phyloP scores from a whole-genome alignment of 2,329 filamentous ascomycete species.

The Aspergillus nomiae region DNA sequence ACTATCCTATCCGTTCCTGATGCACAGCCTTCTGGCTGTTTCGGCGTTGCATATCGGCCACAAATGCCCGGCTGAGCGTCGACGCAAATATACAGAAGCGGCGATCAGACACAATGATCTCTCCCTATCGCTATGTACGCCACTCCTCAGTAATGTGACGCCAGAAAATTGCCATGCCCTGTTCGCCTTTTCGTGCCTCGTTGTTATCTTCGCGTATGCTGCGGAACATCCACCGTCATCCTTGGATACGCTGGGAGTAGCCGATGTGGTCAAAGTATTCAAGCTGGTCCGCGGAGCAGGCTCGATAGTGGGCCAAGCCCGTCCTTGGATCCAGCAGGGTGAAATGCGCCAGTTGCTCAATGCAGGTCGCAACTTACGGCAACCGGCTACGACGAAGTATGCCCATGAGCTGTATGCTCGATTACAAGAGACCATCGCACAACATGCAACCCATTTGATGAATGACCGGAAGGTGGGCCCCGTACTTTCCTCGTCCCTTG shows the following conservation, averaged over 20 bases:
- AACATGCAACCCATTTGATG: not conserved
- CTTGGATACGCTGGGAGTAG: not conserved
- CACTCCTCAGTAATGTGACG: slow-evolving; percentile 11
- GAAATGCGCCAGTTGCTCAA: slow-evolving; percentile 6
- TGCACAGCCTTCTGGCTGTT: slow-evolving; percentile 17
- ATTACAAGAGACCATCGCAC: not conserved
- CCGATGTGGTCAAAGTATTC: slow-evolving; percentile 14
- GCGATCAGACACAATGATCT: slow-evolving; percentile 14
- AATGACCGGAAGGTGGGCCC: not conserved
- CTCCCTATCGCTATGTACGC: slow-evolving; percentile 11
- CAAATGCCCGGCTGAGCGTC: not conserved
- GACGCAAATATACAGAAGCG: slow-evolving; percentile 5
- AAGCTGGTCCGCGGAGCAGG: slow-evolving; percentile 11
- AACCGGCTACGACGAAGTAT: not conserved
- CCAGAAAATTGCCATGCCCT: slow-evolving; percentile 15
- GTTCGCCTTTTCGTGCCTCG: slow-evolving; percentile 15
- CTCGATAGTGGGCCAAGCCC: slow-evolving; percentile 12
- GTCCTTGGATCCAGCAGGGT: slow-evolving; percentile 16
- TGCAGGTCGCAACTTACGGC: not conserved
- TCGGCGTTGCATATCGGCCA: slow-evolving; percentile 12
- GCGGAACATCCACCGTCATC: not conserved
- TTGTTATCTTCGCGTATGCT: slow-evolving; percentile 11
- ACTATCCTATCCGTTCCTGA: slow-evolving; percentile 12
- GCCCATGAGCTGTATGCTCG: not conserved
- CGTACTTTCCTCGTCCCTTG: not conserved